phyloP scores from a whole-genome alignment of 2,329 filamentous ascomycete genomes.

The Fusarium keratoplasticum region DNA sequence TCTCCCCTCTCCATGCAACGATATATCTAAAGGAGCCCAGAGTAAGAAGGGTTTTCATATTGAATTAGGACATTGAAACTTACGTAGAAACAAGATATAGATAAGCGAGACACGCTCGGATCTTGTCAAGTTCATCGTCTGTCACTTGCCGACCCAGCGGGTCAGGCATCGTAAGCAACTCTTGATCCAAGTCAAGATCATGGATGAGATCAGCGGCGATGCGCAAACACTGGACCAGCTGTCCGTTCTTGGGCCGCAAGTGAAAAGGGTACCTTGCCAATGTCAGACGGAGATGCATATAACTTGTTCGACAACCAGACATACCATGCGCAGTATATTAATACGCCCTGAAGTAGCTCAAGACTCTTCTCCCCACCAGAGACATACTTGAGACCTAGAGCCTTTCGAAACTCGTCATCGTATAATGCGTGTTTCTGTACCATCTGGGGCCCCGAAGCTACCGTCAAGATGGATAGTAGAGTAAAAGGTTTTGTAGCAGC shows the following conservation, averaged over 20 bases:
- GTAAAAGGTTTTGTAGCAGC: background rate
- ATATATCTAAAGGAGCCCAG: background rate
- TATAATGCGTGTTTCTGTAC: background rate
- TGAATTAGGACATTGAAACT: background rate
- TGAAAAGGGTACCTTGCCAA: background rate
- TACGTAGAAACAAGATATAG: background rate
- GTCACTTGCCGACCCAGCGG: background rate
- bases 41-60: background rate
- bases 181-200: background rate
- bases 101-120: background rate
- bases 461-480: background rate
- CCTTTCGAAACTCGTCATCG: background rate
- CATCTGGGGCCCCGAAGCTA: background rate
- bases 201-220: background rate
- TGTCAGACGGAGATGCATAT: accelerated
- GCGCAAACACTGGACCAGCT: background rate
- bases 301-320: background rate
- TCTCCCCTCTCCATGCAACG: background rate
- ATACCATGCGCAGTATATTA: background rate
- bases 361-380: background rate
- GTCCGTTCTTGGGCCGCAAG: background rate
- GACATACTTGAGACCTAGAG: background rate
- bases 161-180: background rate
- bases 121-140: background rate
- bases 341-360: background rate